These are phyloP conservation scores for Sclerotinia subarctica DNA, from an alignment of 2,329 filamentous ascomycete genomes.

Conservation along the genomic window DNA sequence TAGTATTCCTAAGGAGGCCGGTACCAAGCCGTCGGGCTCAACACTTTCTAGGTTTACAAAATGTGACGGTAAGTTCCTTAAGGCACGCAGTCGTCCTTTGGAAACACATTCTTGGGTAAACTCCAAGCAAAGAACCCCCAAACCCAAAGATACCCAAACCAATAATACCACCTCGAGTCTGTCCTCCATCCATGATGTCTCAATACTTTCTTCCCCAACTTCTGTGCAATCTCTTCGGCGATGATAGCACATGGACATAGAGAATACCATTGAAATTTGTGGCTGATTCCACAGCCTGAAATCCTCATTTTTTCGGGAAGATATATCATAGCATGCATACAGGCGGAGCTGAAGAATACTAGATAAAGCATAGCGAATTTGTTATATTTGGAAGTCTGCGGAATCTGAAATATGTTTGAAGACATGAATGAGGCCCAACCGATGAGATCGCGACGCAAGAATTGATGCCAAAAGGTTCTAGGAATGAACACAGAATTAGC, in stretches of 20 bases:
- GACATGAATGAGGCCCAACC: constrained; percentile 6
- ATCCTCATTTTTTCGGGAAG: background rate
- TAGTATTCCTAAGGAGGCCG: background rate
- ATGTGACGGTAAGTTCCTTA: background rate
- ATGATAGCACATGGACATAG: background rate
- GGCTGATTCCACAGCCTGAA: constrained; percentile 1
- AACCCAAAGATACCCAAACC: constrained; percentile 11
- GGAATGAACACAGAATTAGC: background rate
- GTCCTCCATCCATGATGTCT: background rate
- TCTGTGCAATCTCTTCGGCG: background rate
- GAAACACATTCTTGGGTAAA: constrained; percentile 3
- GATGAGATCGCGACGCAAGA: background rate
- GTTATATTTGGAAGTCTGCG: background rate
- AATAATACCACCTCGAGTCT: constrained; percentile 4
- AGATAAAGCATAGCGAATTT: background rate
- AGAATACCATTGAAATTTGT: constrained; percentile 13
- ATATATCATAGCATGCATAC: constrained; percentile 3
- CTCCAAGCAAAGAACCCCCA: constrained; percentile 12
- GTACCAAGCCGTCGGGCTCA: background rate
- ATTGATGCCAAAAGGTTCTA: background rate
- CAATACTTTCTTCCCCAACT: background rate
- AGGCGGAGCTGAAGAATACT: background rate
- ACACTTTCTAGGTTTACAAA: background rate
- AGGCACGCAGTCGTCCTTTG: constrained; percentile 4
- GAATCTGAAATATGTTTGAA: constrained; percentile 9